Base-by-base conservation (phyloP, 1,284 basidiomycete genomes). In the Cutaneotrichosporon curvatum region DNA sequence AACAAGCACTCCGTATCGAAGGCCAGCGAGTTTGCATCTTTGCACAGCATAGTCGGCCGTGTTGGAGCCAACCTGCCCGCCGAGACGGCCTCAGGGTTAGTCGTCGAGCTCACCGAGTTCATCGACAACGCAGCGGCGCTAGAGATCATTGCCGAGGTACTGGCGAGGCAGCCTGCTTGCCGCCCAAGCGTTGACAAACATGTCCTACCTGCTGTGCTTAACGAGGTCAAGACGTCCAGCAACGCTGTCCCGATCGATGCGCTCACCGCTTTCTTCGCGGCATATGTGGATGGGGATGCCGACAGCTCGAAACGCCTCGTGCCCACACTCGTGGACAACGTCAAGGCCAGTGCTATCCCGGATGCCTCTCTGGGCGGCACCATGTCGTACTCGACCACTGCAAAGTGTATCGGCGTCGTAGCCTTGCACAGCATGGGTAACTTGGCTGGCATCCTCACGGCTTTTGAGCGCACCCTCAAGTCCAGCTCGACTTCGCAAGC, bases 301-400 rank as follows among this genome's bases (percentile, higher is more conserved):
- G 83, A 92, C 68, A 87, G 83, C 70, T 77, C 79, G 45, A 79
- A 80, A 2, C 84, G 90, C 67, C 78, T 97, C 63, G 84, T 89
- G 48, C 80, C 84, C 0, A 67, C 87, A 55, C 86, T 92, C 39
- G 47, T 57, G 9, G 47, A 55, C 25, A 66, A 61, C 39, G 46
- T 64, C 14, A 63, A 60, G 38, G 44, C 40, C 4, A 40, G 31
- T 5, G 21, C 51, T 8, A 53, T 72, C 23, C 62, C 67, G 1
- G 67, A 70, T 41, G 61, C 66, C 1, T 65, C 65, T 0, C 46
- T 56, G 8, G 70, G 69, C 20, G 71, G 71, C 7, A 64, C 70
- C 0, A 60, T 63, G 9, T 71, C 75, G 1, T 72, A 69, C 28
- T 63, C 70, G 2, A 92, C 89, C 55, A 83, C 88, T 4, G 85